phyloP scores from a whole-genome alignment of 495 filamentous ascomycete species.

The Hypoxylon fragiforme region DNA sequence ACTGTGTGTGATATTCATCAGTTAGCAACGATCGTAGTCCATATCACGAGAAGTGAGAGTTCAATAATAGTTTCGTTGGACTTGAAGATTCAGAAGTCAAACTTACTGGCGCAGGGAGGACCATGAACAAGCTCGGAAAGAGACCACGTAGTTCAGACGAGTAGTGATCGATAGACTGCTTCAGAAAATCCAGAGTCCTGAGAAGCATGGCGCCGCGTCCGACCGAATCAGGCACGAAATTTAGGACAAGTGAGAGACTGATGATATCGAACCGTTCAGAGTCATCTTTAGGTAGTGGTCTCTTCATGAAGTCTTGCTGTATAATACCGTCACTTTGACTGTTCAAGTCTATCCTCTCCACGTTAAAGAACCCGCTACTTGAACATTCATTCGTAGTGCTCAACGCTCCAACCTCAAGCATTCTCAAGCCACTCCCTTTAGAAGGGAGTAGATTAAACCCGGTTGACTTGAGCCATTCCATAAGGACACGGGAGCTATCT shows the following conservation, averaged over 20 bases:
- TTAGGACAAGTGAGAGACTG: conserved; percentile 91
- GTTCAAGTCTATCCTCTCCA: conserved; percentile 88
- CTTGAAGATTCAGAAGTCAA: not conserved
- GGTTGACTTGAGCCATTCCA: conserved; percentile 75
- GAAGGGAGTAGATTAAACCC: conserved; percentile 31
- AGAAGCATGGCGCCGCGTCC: conserved; percentile 85
- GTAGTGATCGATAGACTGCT: conserved; percentile 26
- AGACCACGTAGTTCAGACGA: conserved; percentile 34
- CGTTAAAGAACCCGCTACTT: conserved; percentile 65
- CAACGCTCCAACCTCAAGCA: conserved; percentile 90
- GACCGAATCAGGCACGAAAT: conserved; percentile 81
- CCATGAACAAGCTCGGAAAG: conserved; percentile 85
- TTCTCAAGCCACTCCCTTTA: conserved; percentile 48
- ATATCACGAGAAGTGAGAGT: not conserved
- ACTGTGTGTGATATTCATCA: conserved; percentile 46
- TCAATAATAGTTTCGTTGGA: not conserved
- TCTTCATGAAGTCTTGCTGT: conserved; percentile 92
- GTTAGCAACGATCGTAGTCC: conserved; percentile 4
- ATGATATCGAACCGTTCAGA: conserved; percentile 81
- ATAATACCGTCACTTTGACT: conserved; percentile 78
- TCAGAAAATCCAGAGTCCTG: conserved; percentile 70
- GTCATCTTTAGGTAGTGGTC: conserved; percentile 66
- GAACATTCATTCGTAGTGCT: conserved; percentile 85
- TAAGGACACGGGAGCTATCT: conserved; percentile 82
- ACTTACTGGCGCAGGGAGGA: conserved; percentile 71